Evolutionary conservation across 2,329 filamentous ascomycete genomes (phyloP).

Genomic region (Tympanopsis confertula): DNA sequence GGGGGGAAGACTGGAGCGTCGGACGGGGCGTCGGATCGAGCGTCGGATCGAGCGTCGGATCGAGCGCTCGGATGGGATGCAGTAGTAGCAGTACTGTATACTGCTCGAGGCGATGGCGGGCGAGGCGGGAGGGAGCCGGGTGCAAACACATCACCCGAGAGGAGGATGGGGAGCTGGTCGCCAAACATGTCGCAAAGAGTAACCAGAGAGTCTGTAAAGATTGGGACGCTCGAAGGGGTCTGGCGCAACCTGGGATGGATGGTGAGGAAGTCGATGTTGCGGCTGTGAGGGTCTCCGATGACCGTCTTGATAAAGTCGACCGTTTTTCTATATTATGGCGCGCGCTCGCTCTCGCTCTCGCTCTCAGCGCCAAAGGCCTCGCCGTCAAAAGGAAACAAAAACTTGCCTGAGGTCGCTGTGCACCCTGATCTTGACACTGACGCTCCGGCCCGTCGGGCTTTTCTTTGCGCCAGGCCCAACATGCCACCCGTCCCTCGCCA

Average conservation of each 20-base stretch:
- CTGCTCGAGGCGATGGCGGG: too few relatives aligned
- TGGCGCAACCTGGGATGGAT: slow-evolving; percentile 55
- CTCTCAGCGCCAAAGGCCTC: background rate
- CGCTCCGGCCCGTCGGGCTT: slow-evolving; percentile 35
- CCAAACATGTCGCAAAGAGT: slow-evolving; percentile 39
- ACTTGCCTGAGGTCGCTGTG: slow-evolving; percentile 47
- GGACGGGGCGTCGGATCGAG: background rate
- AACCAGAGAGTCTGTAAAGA: slow-evolving; percentile 48
- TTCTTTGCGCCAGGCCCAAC: slow-evolving; percentile 27
- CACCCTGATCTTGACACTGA: slow-evolving; percentile 62
- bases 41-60: slow-evolving; percentile 13
- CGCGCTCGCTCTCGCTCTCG: slow-evolving; percentile 2
- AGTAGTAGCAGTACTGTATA: background rate
- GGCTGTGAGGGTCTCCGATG: slow-evolving; percentile 33
- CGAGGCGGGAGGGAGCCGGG: slow-evolving; percentile 31
- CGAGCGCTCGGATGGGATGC: too few relatives aligned
- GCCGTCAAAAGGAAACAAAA: background rate
- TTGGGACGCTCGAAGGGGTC: slow-evolving; percentile 49
- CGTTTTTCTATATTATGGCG: slow-evolving; percentile 25
- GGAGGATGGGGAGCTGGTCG: slow-evolving; percentile 45
- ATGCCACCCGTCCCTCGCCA: slow-evolving; percentile 40
- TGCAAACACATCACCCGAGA: slow-evolving; percentile 61
- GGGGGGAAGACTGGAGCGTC: slow-evolving; percentile 19
- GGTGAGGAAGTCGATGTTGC: slow-evolving; percentile 56
- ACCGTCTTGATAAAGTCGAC: slow-evolving; percentile 54